Evolutionary conservation across 352 stramenopile species (phyloP), one percentile per base, ranked within the genome.

Genomic region (Pythium chondricola): DNA sequence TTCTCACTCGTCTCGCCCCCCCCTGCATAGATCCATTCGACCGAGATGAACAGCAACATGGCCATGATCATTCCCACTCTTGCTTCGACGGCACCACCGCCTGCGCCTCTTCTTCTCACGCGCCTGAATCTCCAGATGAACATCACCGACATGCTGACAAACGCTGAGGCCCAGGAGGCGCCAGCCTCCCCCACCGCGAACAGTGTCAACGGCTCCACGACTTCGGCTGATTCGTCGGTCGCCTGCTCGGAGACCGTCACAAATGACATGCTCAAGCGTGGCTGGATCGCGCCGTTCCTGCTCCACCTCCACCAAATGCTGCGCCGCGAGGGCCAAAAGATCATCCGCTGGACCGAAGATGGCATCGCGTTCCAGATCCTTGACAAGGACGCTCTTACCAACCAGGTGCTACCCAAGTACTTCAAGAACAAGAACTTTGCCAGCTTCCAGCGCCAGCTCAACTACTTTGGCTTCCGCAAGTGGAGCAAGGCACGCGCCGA

Each of bases 381-480:
- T 31, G 80, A 95, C 70, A 91, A 89, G 63, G 64, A 76, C 8
- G 68, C 71, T 22, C 73, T 98, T 40, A 93, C 95, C 46, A 61
- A 84, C 20, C 74, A 93, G 62, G 79, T 98, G 30, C 65, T 98
- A 20, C 89, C 92, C 14, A 85, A 87, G 49, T 98, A 97, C 69
- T 98, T 98, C 52, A 97, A 97, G 67, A 95, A 98, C 71, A 89
- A 92, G 57, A 96, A 93, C 62, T 98, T 97, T 67, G 91, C 93
- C n/a, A 97, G 88, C 46, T 95, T 98, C 52, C 86, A 96, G 59
- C 84, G 93, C 18, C 90, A 98, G 62, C 78, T 98, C 43, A 97
- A 96, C 73, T 97, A 98, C 71, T 98, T 98, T 67, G 80, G 72
- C 44, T 98, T 98, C 68, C 78, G 82, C 54, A 95, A 95, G 59